phyloP scores from a whole-genome alignment of 495 filamentous ascomycete species.

The Penicillium lividum region DNA sequence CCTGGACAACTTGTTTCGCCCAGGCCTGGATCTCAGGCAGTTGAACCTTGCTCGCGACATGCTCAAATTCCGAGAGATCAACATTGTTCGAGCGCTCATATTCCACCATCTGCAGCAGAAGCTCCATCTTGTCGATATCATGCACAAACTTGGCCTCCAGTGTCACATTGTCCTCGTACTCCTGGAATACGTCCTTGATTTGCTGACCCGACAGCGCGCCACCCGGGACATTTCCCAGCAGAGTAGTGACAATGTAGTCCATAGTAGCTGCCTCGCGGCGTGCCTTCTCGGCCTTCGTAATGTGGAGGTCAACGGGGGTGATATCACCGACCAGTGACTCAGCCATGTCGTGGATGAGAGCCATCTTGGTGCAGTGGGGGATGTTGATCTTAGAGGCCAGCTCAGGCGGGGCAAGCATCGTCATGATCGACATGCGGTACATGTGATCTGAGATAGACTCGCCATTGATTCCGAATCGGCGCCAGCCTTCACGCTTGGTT shows the following conservation, averaged over 20 bases:
- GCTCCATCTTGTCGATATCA: conserved; percentile 95
- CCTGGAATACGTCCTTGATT: conserved; percentile 79
- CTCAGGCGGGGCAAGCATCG: conserved; percentile 84
- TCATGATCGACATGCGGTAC: conserved; percentile 98
- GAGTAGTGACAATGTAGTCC: conserved; percentile 73
- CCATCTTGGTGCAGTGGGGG: conserved; percentile 86
- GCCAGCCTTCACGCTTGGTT: conserved; percentile 93
- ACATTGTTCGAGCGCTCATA: conserved; percentile 77
- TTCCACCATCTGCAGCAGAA: conserved; percentile 92
- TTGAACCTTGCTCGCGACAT: conserved; percentile 70
- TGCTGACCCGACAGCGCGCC: conserved; percentile 60
- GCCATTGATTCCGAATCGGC: conserved; percentile 73
- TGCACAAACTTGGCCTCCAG: conserved; percentile 87
- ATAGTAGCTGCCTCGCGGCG: conserved; percentile 84
- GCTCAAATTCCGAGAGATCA: conserved; percentile 82
- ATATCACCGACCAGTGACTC: conserved; percentile 94
- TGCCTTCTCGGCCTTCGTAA: conserved; percentile 74
- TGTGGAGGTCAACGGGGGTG: conserved; percentile 71
- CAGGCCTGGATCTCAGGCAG: conserved; percentile 78
- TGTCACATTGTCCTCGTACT: conserved; percentile 87
- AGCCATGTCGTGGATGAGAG: conserved; percentile 95
- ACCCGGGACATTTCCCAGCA: conserved; percentile 74
- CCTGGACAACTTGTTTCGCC: conserved; percentile 71
- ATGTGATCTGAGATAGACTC: conserved; percentile 98
- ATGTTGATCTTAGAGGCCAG: conserved; percentile 71